Percentiles rank a stretch among this genome's conserved stretches.
phyloP scores from a whole-genome alignment of 2,329 filamentous ascomycete genomes.

The Chrysoporthe puriensis region DNA sequence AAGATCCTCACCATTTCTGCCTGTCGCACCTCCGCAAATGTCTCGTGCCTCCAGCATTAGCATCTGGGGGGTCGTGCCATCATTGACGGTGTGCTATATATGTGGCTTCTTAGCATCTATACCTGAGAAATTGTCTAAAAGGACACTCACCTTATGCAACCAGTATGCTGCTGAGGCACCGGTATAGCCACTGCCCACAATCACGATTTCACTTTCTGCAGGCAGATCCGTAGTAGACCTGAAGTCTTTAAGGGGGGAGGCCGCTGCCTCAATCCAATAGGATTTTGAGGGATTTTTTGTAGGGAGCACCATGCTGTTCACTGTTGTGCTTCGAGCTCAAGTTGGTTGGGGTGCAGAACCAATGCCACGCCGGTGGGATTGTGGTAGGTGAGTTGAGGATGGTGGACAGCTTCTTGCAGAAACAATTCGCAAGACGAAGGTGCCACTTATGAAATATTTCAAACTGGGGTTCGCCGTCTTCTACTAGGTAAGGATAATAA shows the following conservation, averaged over 20 bases:
- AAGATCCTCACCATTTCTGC: conserved; percentile 33
- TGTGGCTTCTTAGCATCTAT: background rate
- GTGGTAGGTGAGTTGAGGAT: background rate
- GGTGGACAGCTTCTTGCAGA: background rate
- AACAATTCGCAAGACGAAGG: background rate
- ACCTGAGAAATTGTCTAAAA: background rate
- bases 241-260: conserved; percentile 25
- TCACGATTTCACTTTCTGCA: conserved; percentile 31
- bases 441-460: background rate
- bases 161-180: conserved; percentile 36
- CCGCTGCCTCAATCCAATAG: conserved; percentile 30
- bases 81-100: conserved; percentile 27
- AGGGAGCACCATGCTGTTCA: conserved; percentile 29
- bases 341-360: background rate
- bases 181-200: conserved; percentile 34
- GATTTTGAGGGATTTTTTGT: conserved; percentile 28
- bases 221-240: conserved; percentile 28
- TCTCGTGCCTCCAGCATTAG: conserved; percentile 31
- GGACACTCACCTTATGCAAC: conserved; percentile 31
- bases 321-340: background rate
- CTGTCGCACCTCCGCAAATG: conserved; percentile 31
- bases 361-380: background rate
- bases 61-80: conserved; percentile 28
- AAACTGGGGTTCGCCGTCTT: background rate
- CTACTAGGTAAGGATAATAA: background rate